Evolutionary conservation across 257 asterid species (phyloP).

Genomic region (Ballota nigra): DNA sequence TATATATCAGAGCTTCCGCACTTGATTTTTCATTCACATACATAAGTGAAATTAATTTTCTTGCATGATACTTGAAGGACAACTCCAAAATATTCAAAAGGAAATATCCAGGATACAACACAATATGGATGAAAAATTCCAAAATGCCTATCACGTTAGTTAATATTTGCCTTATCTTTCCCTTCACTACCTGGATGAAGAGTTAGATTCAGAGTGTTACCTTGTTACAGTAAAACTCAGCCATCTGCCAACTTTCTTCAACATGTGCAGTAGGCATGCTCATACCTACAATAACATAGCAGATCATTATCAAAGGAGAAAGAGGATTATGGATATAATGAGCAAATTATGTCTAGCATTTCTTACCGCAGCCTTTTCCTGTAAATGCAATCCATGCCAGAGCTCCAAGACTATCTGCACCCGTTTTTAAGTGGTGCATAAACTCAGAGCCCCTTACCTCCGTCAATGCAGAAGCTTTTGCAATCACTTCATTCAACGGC

Average conservation of each 20-base stretch:
- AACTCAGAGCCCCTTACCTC: slow-evolving; percentile 73
- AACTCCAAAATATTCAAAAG: no score
- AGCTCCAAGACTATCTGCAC: slow-evolving; percentile 72
- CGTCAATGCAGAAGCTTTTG: slow-evolving; percentile 51
- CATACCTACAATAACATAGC: slow-evolving; percentile 50
- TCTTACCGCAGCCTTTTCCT: slow-evolving; percentile 77
- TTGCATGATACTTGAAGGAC: no score
- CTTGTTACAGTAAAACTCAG: slow-evolving; percentile 88
- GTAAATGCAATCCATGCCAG: slow-evolving; percentile 84
- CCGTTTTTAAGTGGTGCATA: slow-evolving; percentile 76
- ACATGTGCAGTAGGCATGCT: slow-evolving; percentile 91
- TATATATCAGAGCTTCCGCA: slow-evolving; percentile 13
- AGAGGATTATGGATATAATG: not conserved
- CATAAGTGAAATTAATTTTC: no score
- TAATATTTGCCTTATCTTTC: not conserved
- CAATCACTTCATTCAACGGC: slow-evolving; percentile 70
- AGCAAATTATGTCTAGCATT: not conserved
- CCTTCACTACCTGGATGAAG: slow-evolving; percentile 15
- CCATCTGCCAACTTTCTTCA: slow-evolving; percentile 93
- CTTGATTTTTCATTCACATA: not conserved
- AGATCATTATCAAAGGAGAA: slow-evolving; percentile 14
- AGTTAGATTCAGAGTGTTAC: slow-evolving; percentile 31
- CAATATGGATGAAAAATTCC: not conserved
- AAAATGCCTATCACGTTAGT: not conserved
- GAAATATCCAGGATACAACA: not conserved